Evolutionary conservation across 371 early-diverging fungal species (phyloP).

Genomic region (Basidiobolus meristosporus): DNA sequence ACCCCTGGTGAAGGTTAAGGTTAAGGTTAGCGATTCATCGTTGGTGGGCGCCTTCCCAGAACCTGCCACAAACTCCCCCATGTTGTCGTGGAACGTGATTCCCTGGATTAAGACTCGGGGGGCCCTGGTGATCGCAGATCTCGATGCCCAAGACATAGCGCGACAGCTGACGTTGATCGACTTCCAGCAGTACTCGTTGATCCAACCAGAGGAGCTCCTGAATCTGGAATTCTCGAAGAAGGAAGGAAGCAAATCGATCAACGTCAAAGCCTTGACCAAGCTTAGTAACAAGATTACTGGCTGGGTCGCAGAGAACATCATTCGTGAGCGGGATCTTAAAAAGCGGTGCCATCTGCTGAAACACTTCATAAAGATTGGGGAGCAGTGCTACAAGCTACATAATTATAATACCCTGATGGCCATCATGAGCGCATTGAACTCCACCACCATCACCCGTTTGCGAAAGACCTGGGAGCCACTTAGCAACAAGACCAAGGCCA

Average conservation of each 20-base stretch:
- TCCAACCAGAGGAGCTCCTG: conserved; percentile 40
- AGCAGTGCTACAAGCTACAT: conserved; percentile 51
- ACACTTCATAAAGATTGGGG: conserved; percentile 72
- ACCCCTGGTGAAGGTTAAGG: too few species aligned
- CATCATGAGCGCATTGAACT: conserved; percentile 74
- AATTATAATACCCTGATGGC: conserved; percentile 87
- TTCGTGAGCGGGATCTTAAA: conserved; percentile 61
- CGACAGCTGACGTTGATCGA: conserved; percentile 59
- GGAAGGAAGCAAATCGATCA: conserved; percentile 14
- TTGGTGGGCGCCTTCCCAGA: too few species aligned
- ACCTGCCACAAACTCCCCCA: conserved; percentile 5
- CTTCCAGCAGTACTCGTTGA: conserved; percentile 23
- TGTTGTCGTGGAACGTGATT: conserved; percentile 12
- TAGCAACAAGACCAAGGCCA: conserved; percentile 2
- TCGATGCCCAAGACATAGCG: conserved; percentile 57
- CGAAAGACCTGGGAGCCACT: conserved; percentile 63
- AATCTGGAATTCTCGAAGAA: conserved; percentile 32
- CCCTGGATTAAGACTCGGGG: conserved; percentile 8
- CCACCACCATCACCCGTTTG: conserved; percentile 74
- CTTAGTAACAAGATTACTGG: conserved; percentile 32
- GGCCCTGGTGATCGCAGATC: conserved; percentile 30
- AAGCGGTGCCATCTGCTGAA: conserved; percentile 52
- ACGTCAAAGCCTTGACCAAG: conserved; percentile 1
- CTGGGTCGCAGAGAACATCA: conserved; percentile 72
- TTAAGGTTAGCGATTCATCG: too few species aligned